Evolutionary conservation across 768 basidiomycete genomes (phyloP).

Genomic region (Agrocybe chaxingu): DNA sequence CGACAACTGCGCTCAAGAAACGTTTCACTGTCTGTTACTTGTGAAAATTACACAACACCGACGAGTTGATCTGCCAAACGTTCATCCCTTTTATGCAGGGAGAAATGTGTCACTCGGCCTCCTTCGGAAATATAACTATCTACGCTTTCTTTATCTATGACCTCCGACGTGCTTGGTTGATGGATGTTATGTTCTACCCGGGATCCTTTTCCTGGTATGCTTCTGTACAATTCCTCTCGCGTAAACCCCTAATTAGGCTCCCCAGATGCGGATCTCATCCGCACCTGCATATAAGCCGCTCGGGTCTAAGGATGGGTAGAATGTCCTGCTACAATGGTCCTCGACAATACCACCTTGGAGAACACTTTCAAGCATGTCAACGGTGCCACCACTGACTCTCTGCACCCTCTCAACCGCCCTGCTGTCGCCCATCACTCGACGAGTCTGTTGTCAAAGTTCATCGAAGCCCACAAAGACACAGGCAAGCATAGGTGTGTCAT

Average conservation of each 20-base stretch:
- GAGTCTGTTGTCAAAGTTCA: constrained; percentile 20
- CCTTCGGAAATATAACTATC: no score
- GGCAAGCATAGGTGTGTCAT: constrained; percentile 11
- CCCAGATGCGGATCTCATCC: constrained; percentile 30
- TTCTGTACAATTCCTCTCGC: constrained; percentile 6
- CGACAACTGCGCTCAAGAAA: no score
- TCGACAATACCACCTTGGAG: constrained; percentile 20
- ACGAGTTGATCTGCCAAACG: no score
- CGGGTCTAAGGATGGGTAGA: constrained; percentile 1
- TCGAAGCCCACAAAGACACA: constrained; percentile 16
- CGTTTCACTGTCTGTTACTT: no score
- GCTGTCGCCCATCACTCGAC: constrained; percentile 1
- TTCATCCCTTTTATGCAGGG: no score
- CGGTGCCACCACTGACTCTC: constrained; percentile 6
- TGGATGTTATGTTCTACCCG: background rate
- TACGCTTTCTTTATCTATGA: background rate
- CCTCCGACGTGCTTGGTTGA: background rate
- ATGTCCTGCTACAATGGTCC: constrained; percentile 22
- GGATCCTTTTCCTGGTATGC: background rate
- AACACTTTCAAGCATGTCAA: constrained; percentile 14
- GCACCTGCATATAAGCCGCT: constrained; percentile 14
- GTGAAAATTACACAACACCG: no score
- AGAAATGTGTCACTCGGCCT: no score
- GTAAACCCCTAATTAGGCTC: constrained; percentile 14
- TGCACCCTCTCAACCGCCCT: constrained; percentile 8